phyloP scores from a whole-genome alignment of 2,329 filamentous ascomycete genomes.

The Aspergillus nomiae region DNA sequence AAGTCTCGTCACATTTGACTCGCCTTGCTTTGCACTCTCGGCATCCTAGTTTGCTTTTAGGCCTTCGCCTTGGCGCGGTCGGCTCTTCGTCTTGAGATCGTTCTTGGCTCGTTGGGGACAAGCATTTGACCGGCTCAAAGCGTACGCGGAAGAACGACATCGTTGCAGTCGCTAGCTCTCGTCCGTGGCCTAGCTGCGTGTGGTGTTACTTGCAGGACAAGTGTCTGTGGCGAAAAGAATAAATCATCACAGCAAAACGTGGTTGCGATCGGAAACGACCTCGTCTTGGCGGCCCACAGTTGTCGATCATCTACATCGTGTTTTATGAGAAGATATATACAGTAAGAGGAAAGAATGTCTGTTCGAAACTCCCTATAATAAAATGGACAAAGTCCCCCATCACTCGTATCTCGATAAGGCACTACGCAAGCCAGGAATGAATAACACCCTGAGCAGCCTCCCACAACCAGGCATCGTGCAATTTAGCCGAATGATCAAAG shows the following conservation, averaged over 20 bases:
- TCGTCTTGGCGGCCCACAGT: no score
- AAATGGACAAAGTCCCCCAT: no score
- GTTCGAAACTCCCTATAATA: neutral
- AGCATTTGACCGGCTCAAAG: neutral
- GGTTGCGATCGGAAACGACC: no score
- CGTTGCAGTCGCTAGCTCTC: neutral
- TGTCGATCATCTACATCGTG: no score
- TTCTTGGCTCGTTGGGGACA: neutral
- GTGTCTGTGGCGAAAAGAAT: neutral
- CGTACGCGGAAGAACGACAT: neutral
- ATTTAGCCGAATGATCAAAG: neutral
- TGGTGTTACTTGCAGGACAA: neutral
- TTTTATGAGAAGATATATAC: no score
- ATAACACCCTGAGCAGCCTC: neutral
- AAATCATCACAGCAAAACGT: no score
- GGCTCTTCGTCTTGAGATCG: neutral
- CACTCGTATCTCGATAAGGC: neutral
- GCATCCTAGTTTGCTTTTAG: slow-evolving; percentile 12
- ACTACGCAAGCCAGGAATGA: neutral
- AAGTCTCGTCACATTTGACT: slow-evolving; percentile 25
- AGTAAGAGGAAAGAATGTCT: neutral
- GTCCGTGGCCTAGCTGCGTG: neutral
- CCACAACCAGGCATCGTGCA: neutral
- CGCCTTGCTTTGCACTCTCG: slow-evolving; percentile 19
- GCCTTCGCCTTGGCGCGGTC: neutral